Evolutionary conservation across 202 grass and related monocot genomes (phyloP), one percentile per base, ranked within the genome.

Genomic region (Bolboschoenoplectus hybrid): DNA sequence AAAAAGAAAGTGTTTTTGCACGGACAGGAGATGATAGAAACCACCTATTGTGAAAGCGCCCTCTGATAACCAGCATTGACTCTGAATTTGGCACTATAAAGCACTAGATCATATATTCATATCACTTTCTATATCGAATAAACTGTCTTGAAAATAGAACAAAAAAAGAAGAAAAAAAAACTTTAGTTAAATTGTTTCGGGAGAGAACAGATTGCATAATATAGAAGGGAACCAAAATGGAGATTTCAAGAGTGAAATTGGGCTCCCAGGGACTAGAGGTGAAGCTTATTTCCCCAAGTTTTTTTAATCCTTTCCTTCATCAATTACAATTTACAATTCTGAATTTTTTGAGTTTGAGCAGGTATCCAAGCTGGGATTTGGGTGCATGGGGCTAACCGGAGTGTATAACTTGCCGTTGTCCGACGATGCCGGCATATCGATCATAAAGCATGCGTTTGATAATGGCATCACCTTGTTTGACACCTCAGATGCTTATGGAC

Each of bases 201-300:
- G 17, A 66, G 63, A 38, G 26, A 38, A 52, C 17, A 16, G 4
- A 35, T 67, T 67, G 35, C 3, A 67, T 11, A 14, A 67, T 7
- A 66, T 32, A 44, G 8, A 6, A 10, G 40, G 9, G 40, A 52
- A 3, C 13, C 1, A 16, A 83, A 68, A 83, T 83, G 32, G 9
- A 20, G 1, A 64, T 77, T 34, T 56, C 85, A 9, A 86, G 39
- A 55, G 81, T 87, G 51, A 90, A 90, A 75, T 70, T 90, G 36
- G 88, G 88, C 19, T 63, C 71, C 26, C 85, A 87, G 39, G 88
- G 88, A 44, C 84, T 87, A 43, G 88, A 90, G 80, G 85, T 90
- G 35, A 7, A 57, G 26, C 6, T 6, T 74, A 12, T 45, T 34
- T 71, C 8, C 26, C 14, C 47, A 38, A 77, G 10, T 52, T 34